phyloP scores from a whole-genome alignment of 306 rosid species.

The Corylus heterophylla region DNA sequence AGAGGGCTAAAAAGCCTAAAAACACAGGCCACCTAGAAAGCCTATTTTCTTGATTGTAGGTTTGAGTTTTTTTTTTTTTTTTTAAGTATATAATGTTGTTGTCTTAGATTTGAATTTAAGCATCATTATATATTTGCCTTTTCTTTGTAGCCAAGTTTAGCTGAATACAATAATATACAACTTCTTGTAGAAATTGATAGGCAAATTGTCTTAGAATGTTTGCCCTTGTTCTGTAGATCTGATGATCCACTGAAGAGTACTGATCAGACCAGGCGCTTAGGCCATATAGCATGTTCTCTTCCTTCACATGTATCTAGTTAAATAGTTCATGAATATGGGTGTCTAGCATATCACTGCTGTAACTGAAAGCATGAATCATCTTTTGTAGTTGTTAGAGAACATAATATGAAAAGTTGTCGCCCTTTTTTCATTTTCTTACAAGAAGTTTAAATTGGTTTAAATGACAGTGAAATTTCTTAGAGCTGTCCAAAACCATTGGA shows the following conservation, averaged over 20 bases:
- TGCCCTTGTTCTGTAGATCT: slow-evolving; percentile 43
- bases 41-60: not conserved
- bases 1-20: not conserved
- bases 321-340: slow-evolving; percentile 2
- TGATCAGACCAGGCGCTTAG: slow-evolving; percentile 72
- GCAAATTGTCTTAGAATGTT: not conserved
- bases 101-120: not conserved
- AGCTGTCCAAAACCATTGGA: not conserved
- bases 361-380: slow-evolving; percentile 1
- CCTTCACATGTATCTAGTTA: not conserved
- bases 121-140: not conserved
- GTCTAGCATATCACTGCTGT: not conserved
- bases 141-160: not conserved
- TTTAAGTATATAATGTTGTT: not conserved
- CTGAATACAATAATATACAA: not conserved
- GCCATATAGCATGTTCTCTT: slow-evolving; percentile 59
- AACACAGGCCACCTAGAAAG: not conserved
- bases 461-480: not conserved
- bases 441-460: not conserved
- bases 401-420: not conserved
- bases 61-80: not conserved
- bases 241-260: slow-evolving; percentile 83
- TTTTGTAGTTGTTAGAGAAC: not conserved
- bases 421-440: not conserved
- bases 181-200: not conserved